Evolutionary conservation across 345 rosid species (phyloP), one percentile per base, ranked within the genome.

Genomic region (Microthlaspi erraticum): DNA sequence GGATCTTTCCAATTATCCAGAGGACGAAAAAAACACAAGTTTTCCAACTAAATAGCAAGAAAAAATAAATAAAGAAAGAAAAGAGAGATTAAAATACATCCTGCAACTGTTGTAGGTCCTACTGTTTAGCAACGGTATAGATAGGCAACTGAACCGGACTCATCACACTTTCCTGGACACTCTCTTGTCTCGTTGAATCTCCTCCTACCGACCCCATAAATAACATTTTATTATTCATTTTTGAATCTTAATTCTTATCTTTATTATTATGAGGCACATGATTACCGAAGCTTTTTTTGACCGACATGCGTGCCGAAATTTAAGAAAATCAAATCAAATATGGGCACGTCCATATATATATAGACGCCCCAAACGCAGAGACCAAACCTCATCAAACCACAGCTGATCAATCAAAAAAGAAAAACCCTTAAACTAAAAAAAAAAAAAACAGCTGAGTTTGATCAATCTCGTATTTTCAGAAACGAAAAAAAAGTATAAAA

Each of bases 271-370:
- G 41, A 36, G 11, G n/a, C 49, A 67, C 64, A 60, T 67, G 78
- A 57, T 42, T 55, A 36, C 45, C 31, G 63, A 60, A 74, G 57
- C 78, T 60, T 60, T 39, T 3, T 60, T 74, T 74, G 73, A 74
- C 73, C 73, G 34, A 23, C 73, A 51, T 66, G 49, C 37, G 46
- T 39, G 78, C 49, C 73, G 50, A 16, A 67, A 67, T 52, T 12
- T 10, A 42, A 60, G 73, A 67, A 60, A 42, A 33, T 1, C 50
- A 16, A 14, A 51, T 12, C 5, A 59, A 64, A 73, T 12, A 39
- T 17, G 68, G 51, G 41, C 62, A 19, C 55, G 11, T 44, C 13
- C 56, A 45, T 58, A 66, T 73, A 26, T 56, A 65, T 49, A 74
- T 60, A 52, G 17, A 67, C 26, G 3, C 57, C 49, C 57, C 49